Base-by-base conservation (phyloP, 805 yeast species). In the Nakazawaea pomicola region DNA sequence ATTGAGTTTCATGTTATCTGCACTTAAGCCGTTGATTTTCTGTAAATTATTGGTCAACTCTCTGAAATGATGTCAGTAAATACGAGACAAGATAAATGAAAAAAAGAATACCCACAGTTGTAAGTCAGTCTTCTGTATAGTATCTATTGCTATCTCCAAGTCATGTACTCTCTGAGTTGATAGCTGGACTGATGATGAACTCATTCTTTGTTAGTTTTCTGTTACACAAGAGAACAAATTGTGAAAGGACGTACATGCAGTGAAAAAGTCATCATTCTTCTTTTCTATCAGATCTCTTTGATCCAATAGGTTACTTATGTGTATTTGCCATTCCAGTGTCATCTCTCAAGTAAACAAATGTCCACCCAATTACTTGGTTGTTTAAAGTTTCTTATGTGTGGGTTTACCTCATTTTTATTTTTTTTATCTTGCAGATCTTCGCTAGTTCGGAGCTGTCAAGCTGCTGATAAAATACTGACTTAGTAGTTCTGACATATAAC, bases 401-500 rank as follows among this genome's bases (percentile, higher is more conserved):
- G n/a, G n/a, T n/a, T n/a, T n/a, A n/a, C n/a, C n/a, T n/a, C n/a
- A n/a, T 34, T 34, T 23, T 17, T 29, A 19, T 28, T 28, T 27
- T 17, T 14, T 25, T 27, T 18, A 17, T 11, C 15, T 14, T 24
- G 15, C 25, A 23, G 25, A 23, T 23, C 10, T 23, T 23, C 25
- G 7, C 25, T 23, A 8, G 7, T 23, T 23, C 10, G 10, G 25
- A 23, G 10, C n/a, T n/a, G n/a, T n/a, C 7, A 23, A 23, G 25
- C 10, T 7, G 10, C 25, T 23, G 10, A 8, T 8, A 23, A 8
- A 10, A 23, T 7, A 23, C 7, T 4, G 7, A 12, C 15, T 32
- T 16, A 33, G 19, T 41, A 41, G 10, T 31, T 41, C 16, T 41
- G 40, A 23, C 37, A 31, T 25, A 63, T 45, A 2, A 57, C 56